Percentiles rank a stretch among this genome's conserved stretches.
These are phyloP conservation scores for Crotalaria pallida DNA, from an alignment of 306 rosid species.

Conservation along the genomic window DNA sequence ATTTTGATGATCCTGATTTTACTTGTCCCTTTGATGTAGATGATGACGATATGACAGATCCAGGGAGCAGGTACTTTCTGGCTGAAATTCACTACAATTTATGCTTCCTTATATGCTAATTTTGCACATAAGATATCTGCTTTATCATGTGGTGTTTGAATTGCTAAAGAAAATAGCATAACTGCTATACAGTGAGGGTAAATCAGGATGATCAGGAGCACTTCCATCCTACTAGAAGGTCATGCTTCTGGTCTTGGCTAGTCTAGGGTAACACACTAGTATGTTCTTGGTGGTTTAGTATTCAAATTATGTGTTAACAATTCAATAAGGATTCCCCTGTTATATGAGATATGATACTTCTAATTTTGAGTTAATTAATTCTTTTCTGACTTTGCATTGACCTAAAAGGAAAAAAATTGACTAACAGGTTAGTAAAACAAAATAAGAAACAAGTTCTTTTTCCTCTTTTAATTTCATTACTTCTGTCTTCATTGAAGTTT, in stretches of 20 bases:
- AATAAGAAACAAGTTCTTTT: not conserved
- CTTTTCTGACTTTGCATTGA: not conserved
- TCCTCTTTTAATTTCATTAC: not conserved
- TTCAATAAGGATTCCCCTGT: not conserved
- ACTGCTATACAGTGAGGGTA: not conserved
- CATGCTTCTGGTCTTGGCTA: conserved; percentile 2
- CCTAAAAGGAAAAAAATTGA: not conserved
- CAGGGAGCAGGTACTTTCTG: conserved; percentile 66
- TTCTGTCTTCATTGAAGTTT: not conserved
- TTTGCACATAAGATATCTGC: not conserved
- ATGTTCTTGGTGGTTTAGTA: not conserved
- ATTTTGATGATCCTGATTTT: conserved; percentile 61
- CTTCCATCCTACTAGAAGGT: not conserved
- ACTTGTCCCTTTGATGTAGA: conserved; percentile 74
- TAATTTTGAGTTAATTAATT: not conserved
- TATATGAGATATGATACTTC: not conserved
- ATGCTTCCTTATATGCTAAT: conserved; percentile 10
- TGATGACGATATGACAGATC: conserved; percentile 63
- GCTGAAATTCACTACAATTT: conserved; percentile 13
- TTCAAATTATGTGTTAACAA: not conserved
- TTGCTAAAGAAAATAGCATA: not conserved
- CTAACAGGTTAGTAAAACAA: not conserved
- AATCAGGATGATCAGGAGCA: not conserved
- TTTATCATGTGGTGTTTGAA: conserved; percentile 10
- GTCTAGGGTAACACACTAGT: not conserved